These are phyloP conservation scores for Ustilago vetiveriae DNA, from an alignment of 1,284 basidiomycete species.

Conservation along the genomic window DNA sequence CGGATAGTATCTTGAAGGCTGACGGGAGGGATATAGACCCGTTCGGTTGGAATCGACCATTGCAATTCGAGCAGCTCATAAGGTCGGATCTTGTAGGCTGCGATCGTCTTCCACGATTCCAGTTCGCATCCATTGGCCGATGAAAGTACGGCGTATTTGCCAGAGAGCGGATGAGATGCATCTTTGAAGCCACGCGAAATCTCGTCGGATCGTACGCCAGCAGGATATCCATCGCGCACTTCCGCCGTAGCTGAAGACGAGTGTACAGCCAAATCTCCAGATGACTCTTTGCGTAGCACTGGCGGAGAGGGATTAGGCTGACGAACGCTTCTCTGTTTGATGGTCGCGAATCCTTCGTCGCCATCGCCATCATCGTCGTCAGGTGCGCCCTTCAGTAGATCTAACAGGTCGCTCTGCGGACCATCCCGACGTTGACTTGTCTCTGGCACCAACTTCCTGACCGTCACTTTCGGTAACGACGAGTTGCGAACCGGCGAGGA, in stretches of 20 bases:
- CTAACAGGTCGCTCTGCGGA: slow-evolving; percentile 14
- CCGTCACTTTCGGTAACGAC: slow-evolving; percentile 9
- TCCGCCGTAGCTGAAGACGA: slow-evolving; percentile 4
- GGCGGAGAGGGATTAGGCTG: neutral
- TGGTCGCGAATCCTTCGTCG: slow-evolving; percentile 5
- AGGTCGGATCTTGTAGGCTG: slow-evolving; percentile 40
- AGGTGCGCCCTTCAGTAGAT: slow-evolving; percentile 17
- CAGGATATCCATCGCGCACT: slow-evolving; percentile 12
- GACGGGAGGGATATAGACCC: slow-evolving; percentile 39
- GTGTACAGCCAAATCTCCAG: neutral
- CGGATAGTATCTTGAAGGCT: slow-evolving; percentile 12
- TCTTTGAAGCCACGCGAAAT: slow-evolving; percentile 33
- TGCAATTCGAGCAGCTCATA: slow-evolving; percentile 58
- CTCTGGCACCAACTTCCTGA: slow-evolving; percentile 19
- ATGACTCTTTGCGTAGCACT: slow-evolving; percentile 10
- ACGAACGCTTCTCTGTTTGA: slow-evolving; percentile 2
- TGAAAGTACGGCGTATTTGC: slow-evolving; percentile 41
- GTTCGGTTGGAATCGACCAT: slow-evolving; percentile 41
- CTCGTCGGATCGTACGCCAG: slow-evolving; percentile 41
- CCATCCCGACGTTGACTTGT: slow-evolving; percentile 30
- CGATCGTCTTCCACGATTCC: slow-evolving; percentile 55
- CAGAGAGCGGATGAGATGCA: slow-evolving; percentile 38
- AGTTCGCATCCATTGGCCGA: slow-evolving; percentile 48
- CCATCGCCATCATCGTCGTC: slow-evolving; percentile 5
- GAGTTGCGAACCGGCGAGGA: slow-evolving; percentile 9